Evolutionary conservation across 768 basidiomycete genomes (phyloP), one percentile per base, ranked within the genome.

Genomic region (Arthromyces matolae): DNA sequence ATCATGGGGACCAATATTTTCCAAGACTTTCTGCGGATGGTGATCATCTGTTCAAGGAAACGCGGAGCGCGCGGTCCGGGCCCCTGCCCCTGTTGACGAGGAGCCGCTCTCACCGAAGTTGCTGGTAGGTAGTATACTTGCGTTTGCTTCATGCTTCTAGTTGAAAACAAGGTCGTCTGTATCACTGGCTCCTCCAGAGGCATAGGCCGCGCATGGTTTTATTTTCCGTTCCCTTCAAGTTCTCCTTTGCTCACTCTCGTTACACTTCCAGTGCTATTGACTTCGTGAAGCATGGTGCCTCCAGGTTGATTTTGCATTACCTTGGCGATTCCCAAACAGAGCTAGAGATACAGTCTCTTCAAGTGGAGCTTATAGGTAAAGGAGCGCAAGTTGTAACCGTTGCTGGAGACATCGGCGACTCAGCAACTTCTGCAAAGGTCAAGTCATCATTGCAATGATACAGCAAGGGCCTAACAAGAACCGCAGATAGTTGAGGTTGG

Each of bases 171-270:
- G 60, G 66, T 85, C 32, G 79, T 86, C 13, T 79, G 79, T 49
- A 81, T 89, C 54, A 89, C 86, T 13, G 86, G 86, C 14, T 73
- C 81, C n/a, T 84, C 83, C 6, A 71, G 82, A 49, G 87, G 86
- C 18, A 89, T 89, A 49, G 86, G 87, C 10, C 72, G 81, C 51
- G 83, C 79, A 23, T 84, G 83, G 72, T 72, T 55, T 63, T 42
- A 25, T 28, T 28, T 22, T 37, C 32, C 29, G 31, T 24, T 1
- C 24, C n/a, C 14, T 16, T 24, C 18, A 34, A 19, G 40, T 23
- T 32, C 9, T 24, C 28, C 34, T 22, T 12, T 13, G 19, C 10
- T n/a, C 10, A 13, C 25, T 35, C 23, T 44, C 33, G 20, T 23
- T 31, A 24, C 28, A 18, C n/a, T 45, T 8, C 36, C 25, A 38